A percentile compares a stretch with the other conserved stretches of the same genome.
These are phyloP conservation scores for Kluyveromyces nonfermentans DNA, from an alignment of 805 yeast species.

Conservation along the genomic window DNA sequence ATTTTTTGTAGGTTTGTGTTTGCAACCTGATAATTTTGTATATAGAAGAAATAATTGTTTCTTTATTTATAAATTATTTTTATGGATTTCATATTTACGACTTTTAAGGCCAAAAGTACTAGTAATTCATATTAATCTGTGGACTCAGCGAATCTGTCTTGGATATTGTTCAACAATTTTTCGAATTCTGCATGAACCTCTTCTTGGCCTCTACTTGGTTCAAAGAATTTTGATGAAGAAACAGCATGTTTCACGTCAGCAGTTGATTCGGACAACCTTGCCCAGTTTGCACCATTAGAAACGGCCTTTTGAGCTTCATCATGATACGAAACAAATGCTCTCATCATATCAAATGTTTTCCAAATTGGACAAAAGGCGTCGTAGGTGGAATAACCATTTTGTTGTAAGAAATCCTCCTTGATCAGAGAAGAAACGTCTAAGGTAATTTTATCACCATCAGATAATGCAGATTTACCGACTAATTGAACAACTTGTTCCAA, in stretches of 20 bases:
- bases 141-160: slow-evolving; percentile 92
- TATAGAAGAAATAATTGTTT: too few relatives aligned
- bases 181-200: slow-evolving; percentile 71
- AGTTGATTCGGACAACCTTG: slow-evolving; percentile 81
- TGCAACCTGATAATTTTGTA: too few relatives aligned
- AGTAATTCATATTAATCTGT: slow-evolving; percentile 48
- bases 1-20: too few relatives aligned
- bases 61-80: too few relatives aligned
- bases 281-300: slow-evolving; percentile 90
- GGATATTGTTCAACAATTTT: slow-evolving; percentile 60
- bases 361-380: slow-evolving; percentile 99
- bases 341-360: slow-evolving; percentile 99
- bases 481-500: slow-evolving; percentile 98
- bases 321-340: slow-evolving; percentile 78
- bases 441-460: slow-evolving; percentile 94
- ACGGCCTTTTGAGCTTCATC: slow-evolving; percentile 98
- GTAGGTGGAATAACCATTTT: slow-evolving; percentile 96
- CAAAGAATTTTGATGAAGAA: slow-evolving; percentile 90
- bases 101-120: background rate
- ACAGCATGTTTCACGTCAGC: slow-evolving; percentile 88
- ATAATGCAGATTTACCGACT: slow-evolving; percentile 96
- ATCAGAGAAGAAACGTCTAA: slow-evolving; percentile 85
- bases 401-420: slow-evolving; percentile 98
- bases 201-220: slow-evolving; percentile 85
- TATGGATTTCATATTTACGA: background rate